Evolutionary conservation across 1,284 basidiomycete species (phyloP).

Genomic region (Hemileia vastatrix): DNA sequence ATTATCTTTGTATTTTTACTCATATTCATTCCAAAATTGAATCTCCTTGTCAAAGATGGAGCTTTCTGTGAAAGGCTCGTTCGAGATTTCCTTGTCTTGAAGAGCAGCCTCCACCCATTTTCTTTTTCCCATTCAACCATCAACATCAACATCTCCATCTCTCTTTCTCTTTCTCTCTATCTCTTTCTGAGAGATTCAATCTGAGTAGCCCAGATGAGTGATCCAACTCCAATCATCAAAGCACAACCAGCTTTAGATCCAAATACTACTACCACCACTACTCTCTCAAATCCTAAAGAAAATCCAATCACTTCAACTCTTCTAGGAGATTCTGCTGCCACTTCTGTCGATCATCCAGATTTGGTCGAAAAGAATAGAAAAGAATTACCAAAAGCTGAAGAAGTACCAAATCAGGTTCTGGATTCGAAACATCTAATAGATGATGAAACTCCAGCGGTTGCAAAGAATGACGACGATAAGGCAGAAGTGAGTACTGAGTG

Average conservation of each 20-base stretch:
- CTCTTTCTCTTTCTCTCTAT: no score
- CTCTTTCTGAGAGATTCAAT: no score
- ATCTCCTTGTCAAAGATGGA: no score
- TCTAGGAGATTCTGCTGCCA: not conserved
- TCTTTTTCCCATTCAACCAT: no score
- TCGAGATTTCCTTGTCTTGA: no score
- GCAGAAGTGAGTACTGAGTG: not conserved
- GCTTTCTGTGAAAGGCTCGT: no score
- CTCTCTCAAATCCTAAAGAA: no score
- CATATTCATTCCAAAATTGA: no score
- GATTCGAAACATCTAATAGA: not conserved
- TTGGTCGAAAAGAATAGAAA: not conserved
- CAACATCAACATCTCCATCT: no score
- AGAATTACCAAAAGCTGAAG: not conserved
- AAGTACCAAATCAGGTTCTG: not conserved
- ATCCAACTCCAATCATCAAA: not conserved
- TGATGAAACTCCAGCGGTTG: not conserved
- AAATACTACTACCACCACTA: not conserved
- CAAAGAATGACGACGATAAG: not conserved
- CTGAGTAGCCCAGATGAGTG: not conserved
- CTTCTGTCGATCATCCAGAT: not conserved
- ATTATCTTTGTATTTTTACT: no score
- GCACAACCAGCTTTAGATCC: not conserved
- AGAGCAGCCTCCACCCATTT: no score
- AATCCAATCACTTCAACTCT: not conserved